Percentiles rank a stretch among this genome's conserved stretches.
phyloP scores from a whole-genome alignment of 129 eudicot genomes.

The Lactuca saligna region DNA sequence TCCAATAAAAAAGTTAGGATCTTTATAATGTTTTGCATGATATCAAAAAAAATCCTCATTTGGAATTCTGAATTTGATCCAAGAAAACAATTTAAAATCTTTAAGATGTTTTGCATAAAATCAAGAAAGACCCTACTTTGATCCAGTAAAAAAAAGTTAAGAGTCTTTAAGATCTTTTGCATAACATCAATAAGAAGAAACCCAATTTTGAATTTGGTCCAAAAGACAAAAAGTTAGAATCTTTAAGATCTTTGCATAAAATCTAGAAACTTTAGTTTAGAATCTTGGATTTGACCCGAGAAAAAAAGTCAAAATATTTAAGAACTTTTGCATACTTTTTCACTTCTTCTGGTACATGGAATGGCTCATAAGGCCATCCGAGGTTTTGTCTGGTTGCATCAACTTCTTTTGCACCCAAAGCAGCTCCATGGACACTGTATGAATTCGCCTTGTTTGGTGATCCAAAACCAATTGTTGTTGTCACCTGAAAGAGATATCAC shows the following conservation, averaged over 20 bases:
- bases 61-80: too few species aligned
- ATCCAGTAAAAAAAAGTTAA: not conserved
- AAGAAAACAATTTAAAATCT: not conserved
- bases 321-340: constrained; percentile 49
- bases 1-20: too few species aligned
- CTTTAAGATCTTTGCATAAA: too few species aligned
- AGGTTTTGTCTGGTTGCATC: constrained; percentile 92
- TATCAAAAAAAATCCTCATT: too few species aligned
- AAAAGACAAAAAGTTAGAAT: not conserved
- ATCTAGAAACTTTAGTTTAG: not conserved
- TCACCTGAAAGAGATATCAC: constrained; percentile 46
- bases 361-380: constrained; percentile 95
- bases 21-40: too few species aligned
- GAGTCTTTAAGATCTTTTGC: constrained; percentile 4
- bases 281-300: too few species aligned
- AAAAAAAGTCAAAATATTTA: not conserved
- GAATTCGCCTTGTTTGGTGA: constrained; percentile 97
- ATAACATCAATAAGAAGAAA: constrained; percentile 7
- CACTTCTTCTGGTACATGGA: constrained; percentile 97
- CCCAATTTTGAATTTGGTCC: too few species aligned
- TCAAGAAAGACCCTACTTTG: not conserved
- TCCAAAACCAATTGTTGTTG: constrained; percentile 93
- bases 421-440: constrained; percentile 89
- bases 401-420: constrained; percentile 94
- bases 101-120: too few species aligned